Base-by-base conservation (phyloP, 129 eudicot species). In the Tagetes erecta region DNA sequence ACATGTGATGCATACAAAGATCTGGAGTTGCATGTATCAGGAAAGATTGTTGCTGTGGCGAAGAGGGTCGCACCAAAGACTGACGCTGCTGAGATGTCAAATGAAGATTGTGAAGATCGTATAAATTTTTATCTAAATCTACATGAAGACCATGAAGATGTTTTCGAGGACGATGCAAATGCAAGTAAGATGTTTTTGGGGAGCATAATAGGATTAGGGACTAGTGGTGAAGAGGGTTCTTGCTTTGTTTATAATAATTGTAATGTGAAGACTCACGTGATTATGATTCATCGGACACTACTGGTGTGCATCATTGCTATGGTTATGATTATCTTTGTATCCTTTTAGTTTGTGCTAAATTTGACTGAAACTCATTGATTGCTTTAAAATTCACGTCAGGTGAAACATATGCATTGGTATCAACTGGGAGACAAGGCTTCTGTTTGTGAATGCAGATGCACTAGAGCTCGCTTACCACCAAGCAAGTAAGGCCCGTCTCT, bases 341-440 rank as follows among this genome's bases (percentile, higher is more conserved):
- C 51, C 45, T 49, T 69, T 44, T 33, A 40, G 37, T 71, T 1
- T 67, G 38, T 52, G 39, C 50, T 44, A 38, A 8, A 68, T 49
- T 65, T 73, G 64, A 42, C 68, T 38, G 38, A 76, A 68, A 38
- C 20, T 77, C 35, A 50, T 39, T 7, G 14, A 10, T 72, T 37
- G 44, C 49, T 9, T 34, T 52, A 47, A 46, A 45, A 45, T 60
- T 55, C 45, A 34, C 50, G 75, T 63, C 77, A 92, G 98, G 98
- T 94, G 74, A 94, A 91, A 76, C 98, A 94, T 80, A 76, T 94
- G 92, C 93, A 94, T 53, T 90, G 97, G 98, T 94, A 83, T 81
- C 89, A 83, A 69, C 5, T 86, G 57, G 91, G 97, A 69, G 92
- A 85, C 12, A 78, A 85, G 80, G 83, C 83, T 71, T 94, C 96